phyloP scores from a whole-genome alignment of 2,329 filamentous ascomycete species.

The Pseudonectria buxi region DNA sequence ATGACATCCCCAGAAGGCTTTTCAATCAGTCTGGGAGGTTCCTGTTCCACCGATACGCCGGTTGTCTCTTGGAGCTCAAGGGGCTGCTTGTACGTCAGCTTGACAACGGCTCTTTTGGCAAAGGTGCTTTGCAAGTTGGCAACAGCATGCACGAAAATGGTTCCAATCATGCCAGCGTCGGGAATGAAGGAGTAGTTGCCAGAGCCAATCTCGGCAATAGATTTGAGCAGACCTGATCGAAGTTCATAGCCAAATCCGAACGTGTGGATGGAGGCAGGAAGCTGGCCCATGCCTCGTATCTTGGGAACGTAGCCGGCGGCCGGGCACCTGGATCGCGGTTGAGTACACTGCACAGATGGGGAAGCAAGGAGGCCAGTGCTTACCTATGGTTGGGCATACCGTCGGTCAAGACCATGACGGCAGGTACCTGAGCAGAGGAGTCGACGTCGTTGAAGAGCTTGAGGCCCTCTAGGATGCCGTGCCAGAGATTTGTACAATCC shows the following conservation, averaged over 20 bases:
- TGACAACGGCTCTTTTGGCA: conserved; percentile 40
- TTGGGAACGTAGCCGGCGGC: conserved; percentile 48
- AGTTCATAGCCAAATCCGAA: conserved; percentile 32
- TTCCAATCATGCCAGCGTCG: conserved; percentile 56
- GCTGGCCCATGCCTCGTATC: conserved; percentile 33
- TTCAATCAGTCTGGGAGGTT: conserved; percentile 16
- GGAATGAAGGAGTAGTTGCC: conserved; percentile 57
- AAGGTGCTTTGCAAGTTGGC: conserved; percentile 55
- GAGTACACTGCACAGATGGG: not conserved
- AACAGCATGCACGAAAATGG: conserved; percentile 55
- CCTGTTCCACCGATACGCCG: conserved; percentile 32
- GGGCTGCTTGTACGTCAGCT: conserved; percentile 30
- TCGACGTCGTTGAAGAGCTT: conserved; percentile 34
- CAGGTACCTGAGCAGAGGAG: conserved; percentile 34
- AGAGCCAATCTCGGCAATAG: conserved; percentile 49
- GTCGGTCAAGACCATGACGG: conserved; percentile 49
- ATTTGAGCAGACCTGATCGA: conserved; percentile 46
- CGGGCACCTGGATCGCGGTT: conserved; percentile 32
- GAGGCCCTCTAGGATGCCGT: conserved; percentile 46
- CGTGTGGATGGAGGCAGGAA: conserved; percentile 37
- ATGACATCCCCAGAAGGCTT: conserved; percentile 6
- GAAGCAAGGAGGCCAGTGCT: conserved; percentile 5
- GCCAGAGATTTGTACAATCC: conserved; percentile 50
- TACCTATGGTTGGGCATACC: conserved; percentile 48
- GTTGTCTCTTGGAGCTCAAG: conserved; percentile 34